phyloP scores from a whole-genome alignment of 495 filamentous ascomycete species.

The Penicillium arizonense region DNA sequence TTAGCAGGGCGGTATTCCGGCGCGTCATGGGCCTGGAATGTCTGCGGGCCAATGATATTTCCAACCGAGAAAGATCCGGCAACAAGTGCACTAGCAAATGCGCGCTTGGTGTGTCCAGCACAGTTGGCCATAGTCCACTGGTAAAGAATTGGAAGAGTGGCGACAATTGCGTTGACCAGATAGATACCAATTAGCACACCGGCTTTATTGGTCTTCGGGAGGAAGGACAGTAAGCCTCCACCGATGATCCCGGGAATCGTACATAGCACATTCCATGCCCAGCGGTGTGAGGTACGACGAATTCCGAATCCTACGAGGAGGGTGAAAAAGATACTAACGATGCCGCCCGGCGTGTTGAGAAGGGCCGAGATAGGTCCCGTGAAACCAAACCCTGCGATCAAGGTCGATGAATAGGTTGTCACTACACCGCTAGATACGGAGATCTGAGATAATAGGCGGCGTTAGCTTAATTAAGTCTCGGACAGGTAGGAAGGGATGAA shows the following conservation, averaged over 20 bases:
- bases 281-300: constrained; percentile 44
- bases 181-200: constrained; percentile 63
- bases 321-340: constrained; percentile 57
- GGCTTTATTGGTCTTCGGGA: constrained; percentile 40
- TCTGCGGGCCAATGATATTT: constrained; percentile 67
- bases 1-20: constrained; percentile 63
- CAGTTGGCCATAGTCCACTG: constrained; percentile 49
- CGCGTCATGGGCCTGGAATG: constrained; percentile 57
- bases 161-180: constrained; percentile 55
- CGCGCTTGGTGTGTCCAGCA: constrained; percentile 49
- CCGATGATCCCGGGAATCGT: constrained; percentile 54
- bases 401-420: constrained; percentile 59
- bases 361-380: constrained; percentile 51
- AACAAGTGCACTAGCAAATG: constrained; percentile 55
- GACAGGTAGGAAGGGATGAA: neutral
- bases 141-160: constrained; percentile 43
- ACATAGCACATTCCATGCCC: constrained; percentile 47
- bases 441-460: constrained; percentile 16
- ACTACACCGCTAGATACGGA: constrained; percentile 60
- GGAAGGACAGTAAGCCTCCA: constrained; percentile 59
- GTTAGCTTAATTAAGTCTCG: neutral
- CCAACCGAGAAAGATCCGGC: constrained; percentile 59
- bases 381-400: constrained; percentile 59
- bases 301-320: constrained; percentile 50
- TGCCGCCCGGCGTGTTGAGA: constrained; percentile 63